A percentile compares a stretch with the other conserved stretches of the same genome.
These are phyloP conservation scores for Aureobasidium musti DNA, from an alignment of 2,329 filamentous ascomycete genomes.

Conservation along the genomic window DNA sequence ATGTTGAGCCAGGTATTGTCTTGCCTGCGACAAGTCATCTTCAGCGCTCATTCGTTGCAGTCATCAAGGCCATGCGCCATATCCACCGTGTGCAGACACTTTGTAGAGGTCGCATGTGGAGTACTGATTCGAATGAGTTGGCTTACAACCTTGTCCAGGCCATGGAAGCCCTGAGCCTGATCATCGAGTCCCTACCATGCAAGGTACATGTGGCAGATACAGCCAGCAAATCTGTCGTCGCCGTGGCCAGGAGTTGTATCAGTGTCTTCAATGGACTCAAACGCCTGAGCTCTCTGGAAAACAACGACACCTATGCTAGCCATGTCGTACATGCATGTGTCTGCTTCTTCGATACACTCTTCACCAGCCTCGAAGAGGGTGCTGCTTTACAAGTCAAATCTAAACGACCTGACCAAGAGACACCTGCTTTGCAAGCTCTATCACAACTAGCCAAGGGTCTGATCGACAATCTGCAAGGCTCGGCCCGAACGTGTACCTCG, in stretches of 20 bases:
- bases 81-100: slow-evolving; percentile 38
- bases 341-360: slow-evolving; percentile 32
- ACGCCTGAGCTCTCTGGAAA: slow-evolving; percentile 20
- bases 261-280: slow-evolving; percentile 41
- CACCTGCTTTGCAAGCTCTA: slow-evolving; percentile 33
- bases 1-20: neutral
- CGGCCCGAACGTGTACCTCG: slow-evolving; percentile 39
- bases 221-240: slow-evolving; percentile 31
- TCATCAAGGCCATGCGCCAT: slow-evolving; percentile 34
- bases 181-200: slow-evolving; percentile 33
- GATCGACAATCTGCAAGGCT: slow-evolving; percentile 35
- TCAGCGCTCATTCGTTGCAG: neutral
- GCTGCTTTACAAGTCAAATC: neutral
- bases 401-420: neutral
- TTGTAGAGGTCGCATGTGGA: slow-evolving; percentile 33
- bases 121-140: slow-evolving; percentile 33
- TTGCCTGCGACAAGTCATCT: no score
- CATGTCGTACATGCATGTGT: slow-evolving; percentile 22
- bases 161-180: slow-evolving; percentile 33
- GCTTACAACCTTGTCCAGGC: slow-evolving; percentile 37
- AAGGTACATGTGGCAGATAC: slow-evolving; percentile 30
- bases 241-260: slow-evolving; percentile 44
- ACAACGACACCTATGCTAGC: neutral
- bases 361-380: slow-evolving; percentile 35
- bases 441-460: slow-evolving; percentile 41